These are phyloP conservation scores for Oehlia diaphana DNA, from an alignment of 192 early-diverging fungal genomes.

Conservation along the genomic window DNA sequence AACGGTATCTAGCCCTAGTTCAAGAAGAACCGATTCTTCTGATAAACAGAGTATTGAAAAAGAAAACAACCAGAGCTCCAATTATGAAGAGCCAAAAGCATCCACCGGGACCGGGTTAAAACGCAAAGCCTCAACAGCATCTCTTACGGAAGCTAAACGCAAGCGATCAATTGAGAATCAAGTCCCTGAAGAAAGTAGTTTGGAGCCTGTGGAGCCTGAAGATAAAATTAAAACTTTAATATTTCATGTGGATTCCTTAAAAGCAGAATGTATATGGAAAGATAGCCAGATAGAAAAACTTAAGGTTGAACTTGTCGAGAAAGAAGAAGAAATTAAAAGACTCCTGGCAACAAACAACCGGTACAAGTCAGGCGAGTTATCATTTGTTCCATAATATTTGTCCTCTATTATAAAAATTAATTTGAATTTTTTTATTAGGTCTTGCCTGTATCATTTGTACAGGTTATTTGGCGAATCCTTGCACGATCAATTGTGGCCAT, in stretches of 20 bases:
- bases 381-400: neutral
- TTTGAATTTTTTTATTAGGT: slow-evolving; percentile 1
- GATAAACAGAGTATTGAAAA: neutral
- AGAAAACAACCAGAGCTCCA: neutral
- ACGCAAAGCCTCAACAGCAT: neutral
- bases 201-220: neutral
- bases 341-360: neutral
- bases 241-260: neutral
- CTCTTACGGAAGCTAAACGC: neutral
- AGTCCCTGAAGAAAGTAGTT: neutral
- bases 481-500: slow-evolving; percentile 41
- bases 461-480: slow-evolving; percentile 40
- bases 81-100: neutral
- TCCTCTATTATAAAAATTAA: neutral
- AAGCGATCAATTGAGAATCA: neutral
- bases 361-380: neutral
- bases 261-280: neutral
- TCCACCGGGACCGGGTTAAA: neutral
- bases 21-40: neutral
- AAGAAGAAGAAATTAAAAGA: neutral
- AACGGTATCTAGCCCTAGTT: too few relatives aligned
- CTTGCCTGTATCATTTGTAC: slow-evolving; percentile 42
- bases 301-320: neutral
- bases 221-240: neutral
- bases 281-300: neutral